Conservation (phyloP, 306 rosid genomes). For the Citrullus mucosospermus region DNA sequence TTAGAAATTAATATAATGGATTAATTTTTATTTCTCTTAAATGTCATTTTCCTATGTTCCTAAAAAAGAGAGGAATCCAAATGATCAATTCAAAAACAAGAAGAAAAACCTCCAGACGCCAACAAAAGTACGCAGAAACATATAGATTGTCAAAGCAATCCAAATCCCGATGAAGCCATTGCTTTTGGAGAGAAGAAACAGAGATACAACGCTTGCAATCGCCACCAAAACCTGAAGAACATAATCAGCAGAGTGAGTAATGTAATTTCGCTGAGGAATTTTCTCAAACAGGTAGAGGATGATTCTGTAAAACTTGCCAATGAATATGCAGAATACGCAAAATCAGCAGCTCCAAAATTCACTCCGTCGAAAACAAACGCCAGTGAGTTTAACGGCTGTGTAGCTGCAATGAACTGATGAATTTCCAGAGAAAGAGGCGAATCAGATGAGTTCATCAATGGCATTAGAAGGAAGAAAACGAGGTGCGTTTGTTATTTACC, state of each 20-base stretch:
- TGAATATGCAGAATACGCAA: constrained; percentile 81
- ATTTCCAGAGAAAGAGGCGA: background rate
- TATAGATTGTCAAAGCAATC: constrained; percentile 80
- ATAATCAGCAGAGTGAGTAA: background rate
- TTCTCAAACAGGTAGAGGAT: background rate
- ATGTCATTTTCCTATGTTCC: no score
- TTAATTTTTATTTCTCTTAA: no score
- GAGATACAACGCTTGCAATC: constrained; percentile 42
- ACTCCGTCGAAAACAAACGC: constrained; percentile 93
- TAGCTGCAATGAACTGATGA: constrained; percentile 81
- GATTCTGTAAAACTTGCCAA: constrained; percentile 34
- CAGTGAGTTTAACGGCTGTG: constrained; percentile 84
- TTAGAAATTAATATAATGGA: no score
- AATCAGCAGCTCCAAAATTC: constrained; percentile 93
- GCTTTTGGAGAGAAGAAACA: constrained; percentile 48
- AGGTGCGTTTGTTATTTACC: constrained; percentile 20
- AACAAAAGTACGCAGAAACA: constrained; percentile 69
- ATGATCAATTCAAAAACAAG: no score
- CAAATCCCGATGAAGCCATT: constrained; percentile 79
- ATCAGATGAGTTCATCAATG: background rate
- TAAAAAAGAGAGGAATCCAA: no score
- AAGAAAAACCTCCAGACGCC: constrained; percentile 65
- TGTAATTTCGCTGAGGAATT: background rate
- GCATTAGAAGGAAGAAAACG: background rate
- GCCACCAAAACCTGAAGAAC: constrained; percentile 56